Conservation (phyloP, 345 rosid species). For the Cardamine occulta region DNA sequence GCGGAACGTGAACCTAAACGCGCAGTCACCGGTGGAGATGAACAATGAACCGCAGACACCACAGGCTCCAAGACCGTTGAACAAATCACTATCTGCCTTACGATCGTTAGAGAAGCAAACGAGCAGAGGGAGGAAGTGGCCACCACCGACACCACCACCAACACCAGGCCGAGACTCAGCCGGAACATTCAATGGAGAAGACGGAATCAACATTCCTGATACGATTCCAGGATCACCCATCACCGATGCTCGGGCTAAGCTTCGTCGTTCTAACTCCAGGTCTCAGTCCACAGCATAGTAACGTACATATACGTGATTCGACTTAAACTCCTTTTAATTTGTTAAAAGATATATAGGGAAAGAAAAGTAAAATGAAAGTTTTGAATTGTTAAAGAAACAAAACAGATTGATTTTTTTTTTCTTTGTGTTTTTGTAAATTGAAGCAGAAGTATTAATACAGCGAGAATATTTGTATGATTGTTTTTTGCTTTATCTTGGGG, state of each 20-base stretch:
- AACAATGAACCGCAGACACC: conserved; percentile 30
- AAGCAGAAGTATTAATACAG: conserved; percentile 38
- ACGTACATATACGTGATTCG: conserved; percentile 37
- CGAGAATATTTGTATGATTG: conserved; percentile 27
- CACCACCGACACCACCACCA: conserved; percentile 41
- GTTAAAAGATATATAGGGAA: conserved; percentile 18
- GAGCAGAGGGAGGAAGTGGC: conserved; percentile 47
- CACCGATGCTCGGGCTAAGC: conserved; percentile 50
- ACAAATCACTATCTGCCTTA: conserved; percentile 31
- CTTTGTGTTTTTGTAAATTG: conserved; percentile 36
- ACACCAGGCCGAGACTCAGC: conserved; percentile 44
- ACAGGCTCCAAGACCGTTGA: conserved; percentile 30
- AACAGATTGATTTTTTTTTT: conserved; percentile 1
- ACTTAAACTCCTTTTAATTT: conserved; percentile 7
- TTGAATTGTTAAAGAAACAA: conserved; percentile 17
- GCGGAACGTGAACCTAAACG: conserved; percentile 30
- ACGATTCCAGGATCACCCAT: conserved; percentile 37
- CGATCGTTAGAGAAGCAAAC: conserved; percentile 39
- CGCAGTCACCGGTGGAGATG: conserved; percentile 30
- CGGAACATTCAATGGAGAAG: conserved; percentile 33
- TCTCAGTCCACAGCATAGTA: conserved; percentile 37
- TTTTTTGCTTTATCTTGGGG: background rate
- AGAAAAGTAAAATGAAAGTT: conserved; percentile 21
- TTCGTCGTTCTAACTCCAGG: conserved; percentile 51
- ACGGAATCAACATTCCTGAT: conserved; percentile 35